These are phyloP conservation scores for Yamadazyma membranifaciens DNA, from an alignment of 1,139 yeast genomes.

Conservation along the genomic window DNA sequence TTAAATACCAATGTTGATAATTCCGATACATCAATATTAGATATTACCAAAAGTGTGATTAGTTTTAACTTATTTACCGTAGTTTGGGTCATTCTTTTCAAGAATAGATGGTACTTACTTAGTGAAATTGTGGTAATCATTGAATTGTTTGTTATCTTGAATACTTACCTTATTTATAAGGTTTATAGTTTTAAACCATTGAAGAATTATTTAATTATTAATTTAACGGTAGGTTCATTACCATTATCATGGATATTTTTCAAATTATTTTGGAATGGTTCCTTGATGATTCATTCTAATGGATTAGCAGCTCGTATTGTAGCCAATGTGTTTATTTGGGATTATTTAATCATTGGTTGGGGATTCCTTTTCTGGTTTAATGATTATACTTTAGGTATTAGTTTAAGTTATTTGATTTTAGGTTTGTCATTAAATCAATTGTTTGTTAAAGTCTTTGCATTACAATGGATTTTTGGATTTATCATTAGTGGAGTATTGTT, in stretches of 20 bases:
- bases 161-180: constrained; percentile 58
- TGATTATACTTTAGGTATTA: constrained; percentile 71
- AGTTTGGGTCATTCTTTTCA: constrained; percentile 62
- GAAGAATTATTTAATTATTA: constrained; percentile 17
- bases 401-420: constrained; percentile 54
- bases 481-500: constrained; percentile 57
- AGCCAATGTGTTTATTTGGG: constrained; percentile 78
- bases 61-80: constrained; percentile 59
- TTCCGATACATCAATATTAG: constrained; percentile 12
- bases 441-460: constrained; percentile 63
- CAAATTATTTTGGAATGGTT: constrained; percentile 82
- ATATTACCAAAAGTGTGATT: constrained; percentile 46
- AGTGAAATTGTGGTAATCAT: constrained; percentile 54
- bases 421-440: constrained; percentile 73
- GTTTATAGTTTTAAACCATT: constrained; percentile 56
- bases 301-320: constrained; percentile 61
- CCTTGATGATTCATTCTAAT: constrained; percentile 59
- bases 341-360: constrained; percentile 65
- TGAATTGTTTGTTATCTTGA: constrained; percentile 56
- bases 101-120: constrained; percentile 50
- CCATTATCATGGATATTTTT: constrained; percentile 76
- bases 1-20: constrained; percentile 38
- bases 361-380: constrained; percentile 55
- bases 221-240: constrained; percentile 52
- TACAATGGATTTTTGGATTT: constrained; percentile 84